Evolutionary conservation across 345 rosid species (phyloP).

Genomic region (Pistacia vera): DNA sequence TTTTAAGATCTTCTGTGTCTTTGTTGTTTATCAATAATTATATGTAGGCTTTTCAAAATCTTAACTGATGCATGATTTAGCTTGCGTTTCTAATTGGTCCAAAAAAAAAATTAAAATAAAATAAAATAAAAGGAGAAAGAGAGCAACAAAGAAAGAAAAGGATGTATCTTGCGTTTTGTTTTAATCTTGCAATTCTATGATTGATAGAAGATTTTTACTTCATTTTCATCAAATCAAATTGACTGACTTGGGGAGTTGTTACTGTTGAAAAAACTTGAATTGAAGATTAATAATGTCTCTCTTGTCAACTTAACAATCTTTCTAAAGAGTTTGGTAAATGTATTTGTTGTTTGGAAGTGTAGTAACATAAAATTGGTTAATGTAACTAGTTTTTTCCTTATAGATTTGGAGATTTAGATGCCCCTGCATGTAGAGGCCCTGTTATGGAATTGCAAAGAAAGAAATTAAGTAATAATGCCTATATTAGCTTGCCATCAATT

Average conservation of each 20-base stretch:
- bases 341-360: neutral
- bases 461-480: neutral
- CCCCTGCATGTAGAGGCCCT: neutral
- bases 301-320: neutral
- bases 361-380: neutral
- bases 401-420: neutral
- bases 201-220: neutral
- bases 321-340: neutral
- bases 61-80: neutral
- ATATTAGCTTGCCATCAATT: neutral
- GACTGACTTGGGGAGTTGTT: neutral
- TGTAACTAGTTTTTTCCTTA: neutral
- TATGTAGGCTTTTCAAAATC: neutral
- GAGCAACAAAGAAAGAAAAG: neutral
- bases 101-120: neutral
- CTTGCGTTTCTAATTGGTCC: neutral
- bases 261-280: neutral
- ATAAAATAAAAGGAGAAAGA: neutral
- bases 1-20: neutral
- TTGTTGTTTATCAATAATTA: neutral
- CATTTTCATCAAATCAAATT: neutral
- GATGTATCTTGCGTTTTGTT: neutral
- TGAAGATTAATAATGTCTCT: neutral
- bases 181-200: neutral
- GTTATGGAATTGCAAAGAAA: neutral